Base-by-base conservation (phyloP, 106 monocot species). In the Allium fistulosum region DNA sequence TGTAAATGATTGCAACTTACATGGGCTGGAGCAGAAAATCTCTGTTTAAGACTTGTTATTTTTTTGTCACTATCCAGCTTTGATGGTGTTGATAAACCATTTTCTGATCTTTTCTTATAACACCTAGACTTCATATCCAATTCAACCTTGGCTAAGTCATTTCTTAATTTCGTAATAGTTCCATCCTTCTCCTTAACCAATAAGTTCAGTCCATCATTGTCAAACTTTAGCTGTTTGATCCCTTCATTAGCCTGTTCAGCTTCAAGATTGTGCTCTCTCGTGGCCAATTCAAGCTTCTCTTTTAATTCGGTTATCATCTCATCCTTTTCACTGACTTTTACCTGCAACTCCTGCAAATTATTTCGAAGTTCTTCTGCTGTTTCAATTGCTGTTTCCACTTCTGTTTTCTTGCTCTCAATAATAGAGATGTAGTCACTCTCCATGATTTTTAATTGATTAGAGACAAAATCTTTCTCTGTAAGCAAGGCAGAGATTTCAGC, bases 381-480 rank as follows among this genome's bases (percentile, higher is more conserved):
- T 75, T 88, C 88, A 66, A 76, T 80, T 72, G 80, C 78, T 50
- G 81, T 76, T 8, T 65, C 72, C 46, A 81, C 62, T 79, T 87
- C 87, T 53, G 75, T 48, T 51, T 53, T 68, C 69, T 85, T 83
- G 69, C 10, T 77, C 76, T 85, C 85, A 10, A 80, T 26, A 48
- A 72, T 55, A 15, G 27, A 13, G 65, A 28, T 67, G 45, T 74
- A 89, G 22, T 86, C 86, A 45, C 57, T 74, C 56, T 93, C 93
- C 81, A 86, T 81, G 53, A 78, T 86, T 63, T 78, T 86, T 17
- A 89, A 82, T 67, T 88, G 93, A 64, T 93, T 77, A 86, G 88
- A 93, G 9, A 86, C 86, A 73, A 93, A 88, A 69, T 93, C 81
- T 67, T 84, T 93, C 69, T 93, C 93, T 18, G 85, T 72, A 71